These are phyloP conservation scores for Cyclocybe aegerita DNA, from an alignment of 768 basidiomycete genomes.

Conservation along the genomic window DNA sequence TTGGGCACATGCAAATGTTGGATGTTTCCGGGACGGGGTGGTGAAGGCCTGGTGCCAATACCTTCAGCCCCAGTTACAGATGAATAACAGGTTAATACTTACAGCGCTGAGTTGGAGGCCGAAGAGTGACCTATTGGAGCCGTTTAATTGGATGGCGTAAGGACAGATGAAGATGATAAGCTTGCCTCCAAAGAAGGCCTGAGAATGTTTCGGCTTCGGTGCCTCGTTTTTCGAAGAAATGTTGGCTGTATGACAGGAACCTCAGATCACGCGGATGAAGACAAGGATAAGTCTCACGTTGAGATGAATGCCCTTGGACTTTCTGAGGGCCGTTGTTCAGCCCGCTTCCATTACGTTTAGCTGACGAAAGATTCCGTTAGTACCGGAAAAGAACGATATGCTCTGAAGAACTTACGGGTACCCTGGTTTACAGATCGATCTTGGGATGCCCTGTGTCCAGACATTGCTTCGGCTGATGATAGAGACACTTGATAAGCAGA, in stretches of 20 bases:
- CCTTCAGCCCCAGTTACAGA: slow-evolving; percentile 10
- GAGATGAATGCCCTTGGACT: slow-evolving; percentile 10
- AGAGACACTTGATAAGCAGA: slow-evolving; percentile 11
- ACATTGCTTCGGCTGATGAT: slow-evolving; percentile 9
- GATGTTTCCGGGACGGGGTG: slow-evolving; percentile 12
- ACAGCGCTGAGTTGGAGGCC: slow-evolving; percentile 9
- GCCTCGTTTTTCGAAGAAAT: slow-evolving; percentile 10
- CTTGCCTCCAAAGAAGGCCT: slow-evolving; percentile 11
- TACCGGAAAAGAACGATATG: slow-evolving; percentile 9
- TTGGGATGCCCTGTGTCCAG: slow-evolving; percentile 12
- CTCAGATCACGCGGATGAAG: slow-evolving; percentile 11
- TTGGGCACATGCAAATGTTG: slow-evolving; percentile 4
- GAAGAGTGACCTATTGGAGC: slow-evolving; percentile 12
- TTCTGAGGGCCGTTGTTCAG: slow-evolving; percentile 12
- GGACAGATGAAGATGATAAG: slow-evolving; percentile 7
- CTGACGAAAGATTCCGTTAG: slow-evolving; percentile 11
- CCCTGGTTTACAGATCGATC: slow-evolving; percentile 14
- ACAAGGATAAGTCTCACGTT: slow-evolving; percentile 13
- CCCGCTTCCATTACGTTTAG: slow-evolving; percentile 13
- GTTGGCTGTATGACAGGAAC: slow-evolving; percentile 13
- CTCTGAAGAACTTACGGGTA: slow-evolving; percentile 12
- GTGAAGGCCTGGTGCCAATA: slow-evolving; percentile 10
- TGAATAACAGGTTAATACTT: slow-evolving; percentile 9
- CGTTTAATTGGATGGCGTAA: slow-evolving; percentile 11
- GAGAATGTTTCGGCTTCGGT: slow-evolving; percentile 14